Base-by-base conservation (phyloP, 176 grass and related monocot genomes). In the Olyra latifolia region DNA sequence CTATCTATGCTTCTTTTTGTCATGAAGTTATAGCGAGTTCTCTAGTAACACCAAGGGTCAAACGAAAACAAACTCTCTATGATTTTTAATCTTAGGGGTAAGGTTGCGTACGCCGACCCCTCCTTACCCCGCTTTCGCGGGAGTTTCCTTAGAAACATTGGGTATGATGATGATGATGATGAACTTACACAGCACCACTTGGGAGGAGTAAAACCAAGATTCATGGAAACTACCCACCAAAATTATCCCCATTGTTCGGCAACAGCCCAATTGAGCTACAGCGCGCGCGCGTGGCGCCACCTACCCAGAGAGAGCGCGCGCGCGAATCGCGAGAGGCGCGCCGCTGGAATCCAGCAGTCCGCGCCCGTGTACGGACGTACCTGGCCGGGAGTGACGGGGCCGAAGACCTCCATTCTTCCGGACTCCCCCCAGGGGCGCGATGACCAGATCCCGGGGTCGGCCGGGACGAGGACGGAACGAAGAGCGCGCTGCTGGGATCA, bases 351-450 rank as follows among this genome's bases (percentile, higher is more conserved):
- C 28, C 44, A 65, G 58, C 28, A 28, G 32, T 13, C 8, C 32
- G 32, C 32, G 32, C 32, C 49, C 30, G 30, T 20, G 40, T 44
- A 25, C 50, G 8, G 19, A 39, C 70, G 64, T 78, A 90, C 88
- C 88, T 90, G 88, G 70, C 88, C 88, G 46, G 83, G 78, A 24
- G 74, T 87, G 72, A 87, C 89, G 50, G 88, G 88, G 32, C 80
- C 84, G 42, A 92, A 92, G 68, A 92, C 80, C 83, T 92, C 90
- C 90, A 92, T 92, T 66, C 72, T 57, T n/a, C 80, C 74, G 50
- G 57, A 32, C 70, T 2, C 35, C 32, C 20, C 16, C n/a, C 35
- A 20, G 38, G 49, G 6, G 52, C 4, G 6, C 20, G 20, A 15
- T 32, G 53, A 39, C 20, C 49, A 55, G 71, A 74, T 74, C 29